Evolutionary conservation across 352 stramenopile genomes (phyloP), one percentile per base, ranked within the genome.

Genomic region (Globisporangium irregulare): DNA sequence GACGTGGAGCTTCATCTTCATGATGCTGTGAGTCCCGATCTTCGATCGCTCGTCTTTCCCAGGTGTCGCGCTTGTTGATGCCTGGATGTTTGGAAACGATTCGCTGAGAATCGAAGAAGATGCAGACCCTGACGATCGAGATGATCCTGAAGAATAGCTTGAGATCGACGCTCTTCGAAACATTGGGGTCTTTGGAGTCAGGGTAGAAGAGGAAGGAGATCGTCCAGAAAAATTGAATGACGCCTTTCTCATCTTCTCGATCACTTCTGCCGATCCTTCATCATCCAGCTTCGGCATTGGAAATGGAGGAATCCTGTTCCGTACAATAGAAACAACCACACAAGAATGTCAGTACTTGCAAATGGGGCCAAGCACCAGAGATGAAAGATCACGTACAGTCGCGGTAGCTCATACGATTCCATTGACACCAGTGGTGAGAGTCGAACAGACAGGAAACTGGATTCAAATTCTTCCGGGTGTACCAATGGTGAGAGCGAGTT

Each of bases 41-140:
- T 90, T 91, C 2, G 80, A 79, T 0, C 86, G 87, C 54, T 95
- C 83, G 15, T 79, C 61, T 60, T 84, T 77, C 2, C 87, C 87
- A 20, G 87, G 87, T 9, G 82, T 93, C 2, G 81, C 75, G 41
- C 77, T 93, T 4, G 82, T 95, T 1, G 79, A 94, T 0, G 87
- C 86, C 38, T 87, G 84, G 29, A 95, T 93, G 43, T 93, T 93
- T 0, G 87, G 87, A 27, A 95, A 94, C 2, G 82, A 86, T 3
- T 87, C 77, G 8, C 22, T 78, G 5, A 87, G 67, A 50, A 79
- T 58, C 32, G 63, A 69, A 7, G 66, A 67, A 3, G 53, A 69
- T 2, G 32, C 61, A 18, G 64, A 69, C 1, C 51, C 53, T 20
- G 29, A 67, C n/a, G 59, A 68, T n/a, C 68, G 62, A 10, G 62